Evolutionary conservation across 768 basidiomycete species (phyloP).

Genomic region (Mycena floridula): DNA sequence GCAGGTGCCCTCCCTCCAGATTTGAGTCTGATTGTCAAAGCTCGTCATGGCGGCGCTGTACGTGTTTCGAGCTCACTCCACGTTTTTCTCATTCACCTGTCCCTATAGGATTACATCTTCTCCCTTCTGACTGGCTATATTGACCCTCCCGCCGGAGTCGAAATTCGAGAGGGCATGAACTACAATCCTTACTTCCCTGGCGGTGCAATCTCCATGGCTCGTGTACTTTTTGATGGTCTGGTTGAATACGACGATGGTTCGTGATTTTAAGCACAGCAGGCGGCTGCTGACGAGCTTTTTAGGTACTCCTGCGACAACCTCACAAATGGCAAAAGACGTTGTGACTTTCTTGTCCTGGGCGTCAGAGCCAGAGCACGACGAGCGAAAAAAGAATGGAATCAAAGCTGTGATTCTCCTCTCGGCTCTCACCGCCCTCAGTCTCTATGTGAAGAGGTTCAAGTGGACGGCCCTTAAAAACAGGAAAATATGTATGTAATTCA

Average conservation of each 20-base stretch:
- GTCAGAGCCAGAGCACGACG: constrained; percentile 96
- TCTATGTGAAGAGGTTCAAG: constrained; percentile 96
- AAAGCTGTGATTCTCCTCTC: constrained; percentile 95
- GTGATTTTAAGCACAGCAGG: constrained; percentile 10
- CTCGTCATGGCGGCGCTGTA: constrained; percentile 93
- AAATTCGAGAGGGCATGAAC: constrained; percentile 96
- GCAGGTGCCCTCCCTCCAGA: constrained; percentile 95
- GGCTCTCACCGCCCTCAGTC: constrained; percentile 65
- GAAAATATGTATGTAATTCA: constrained; percentile 64
- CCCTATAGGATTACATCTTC: constrained; percentile 86
- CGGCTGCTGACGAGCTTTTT: constrained; percentile 2
- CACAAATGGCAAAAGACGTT: constrained; percentile 99
- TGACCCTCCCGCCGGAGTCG: constrained; percentile 92
- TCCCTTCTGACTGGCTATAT: constrained; percentile 95
- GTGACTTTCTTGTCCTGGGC: constrained; percentile 95
- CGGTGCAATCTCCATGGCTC: constrained; percentile 97
- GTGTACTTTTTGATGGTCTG: constrained; percentile 90
- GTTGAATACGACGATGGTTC: constrained; percentile 95
- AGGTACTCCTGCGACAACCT: constrained; percentile 94
- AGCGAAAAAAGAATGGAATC: constrained; percentile 94
- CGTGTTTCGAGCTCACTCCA: constrained; percentile 24
- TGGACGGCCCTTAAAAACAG: constrained; percentile 90
- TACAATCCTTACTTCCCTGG: constrained; percentile 99
- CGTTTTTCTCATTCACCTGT: not conserved
- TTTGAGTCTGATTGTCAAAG: constrained; percentile 95